Evolutionary conservation across 371 early-diverging fungal species (phyloP).

Genomic region (Conidiobolus incongruus): DNA sequence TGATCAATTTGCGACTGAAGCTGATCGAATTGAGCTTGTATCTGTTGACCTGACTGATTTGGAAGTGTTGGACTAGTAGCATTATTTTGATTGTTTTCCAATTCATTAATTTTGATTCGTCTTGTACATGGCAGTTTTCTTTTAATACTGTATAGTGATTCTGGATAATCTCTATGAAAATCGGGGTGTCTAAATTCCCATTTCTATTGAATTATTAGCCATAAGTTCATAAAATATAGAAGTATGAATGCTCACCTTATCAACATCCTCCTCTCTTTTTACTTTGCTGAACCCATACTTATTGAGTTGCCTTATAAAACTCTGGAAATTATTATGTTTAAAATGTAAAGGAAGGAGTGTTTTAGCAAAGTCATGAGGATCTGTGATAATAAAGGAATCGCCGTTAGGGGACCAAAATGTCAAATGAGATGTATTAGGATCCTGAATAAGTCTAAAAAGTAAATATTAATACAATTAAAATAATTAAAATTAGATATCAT

Average conservation of each 20-base stretch:
- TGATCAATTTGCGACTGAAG: too few relatives aligned
- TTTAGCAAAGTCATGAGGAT: slow-evolving; percentile 49
- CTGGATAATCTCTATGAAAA: slow-evolving; percentile 27
- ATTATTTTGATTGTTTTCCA: too few relatives aligned
- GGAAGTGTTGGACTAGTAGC: too few relatives aligned
- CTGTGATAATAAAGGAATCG: slow-evolving; percentile 59
- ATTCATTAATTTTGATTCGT: too few relatives aligned
- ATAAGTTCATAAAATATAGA: too few relatives aligned
- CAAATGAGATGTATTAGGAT: slow-evolving; percentile 27
- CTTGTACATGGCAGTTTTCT: too few relatives aligned
- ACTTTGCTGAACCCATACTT: slow-evolving; percentile 92
- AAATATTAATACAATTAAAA: too few relatives aligned
- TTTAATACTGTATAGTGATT: slow-evolving; percentile 6
- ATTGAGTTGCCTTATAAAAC: too few relatives aligned
- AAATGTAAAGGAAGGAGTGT: slow-evolving; percentile 60
- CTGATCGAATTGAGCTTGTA: too few relatives aligned
- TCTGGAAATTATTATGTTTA: slow-evolving; percentile 83
- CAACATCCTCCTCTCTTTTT: slow-evolving; percentile 22
- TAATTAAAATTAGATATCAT: too few relatives aligned
- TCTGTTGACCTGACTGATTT: too few relatives aligned
- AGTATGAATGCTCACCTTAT: slow-evolving; percentile 39
- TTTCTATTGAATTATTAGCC: too few relatives aligned
- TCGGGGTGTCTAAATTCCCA: slow-evolving; percentile 35
- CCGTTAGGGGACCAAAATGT: slow-evolving; percentile 58
- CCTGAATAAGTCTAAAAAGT: slow-evolving; percentile 47